A percentile compares a stretch with the other conserved stretches of the same genome.
phyloP scores from a whole-genome alignment of 129 eudicot species.

The Helichrysum umbraculigerum region DNA sequence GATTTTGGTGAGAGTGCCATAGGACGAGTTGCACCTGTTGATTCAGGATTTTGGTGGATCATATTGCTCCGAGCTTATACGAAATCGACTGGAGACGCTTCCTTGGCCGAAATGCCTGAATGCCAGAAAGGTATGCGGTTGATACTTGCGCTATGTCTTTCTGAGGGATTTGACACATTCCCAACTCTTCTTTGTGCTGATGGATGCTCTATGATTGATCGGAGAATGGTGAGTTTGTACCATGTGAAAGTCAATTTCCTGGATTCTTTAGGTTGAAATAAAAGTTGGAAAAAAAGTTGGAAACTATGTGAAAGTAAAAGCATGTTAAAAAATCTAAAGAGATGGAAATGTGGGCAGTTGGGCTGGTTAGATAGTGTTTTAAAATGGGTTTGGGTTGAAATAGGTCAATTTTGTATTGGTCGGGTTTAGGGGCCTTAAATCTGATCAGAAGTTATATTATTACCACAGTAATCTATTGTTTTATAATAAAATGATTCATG shows the following conservation, averaged over 20 bases:
- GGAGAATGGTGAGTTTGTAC: conserved; percentile 75
- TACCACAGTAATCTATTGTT: not conserved
- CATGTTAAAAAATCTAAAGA: conserved; percentile 1
- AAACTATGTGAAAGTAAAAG: conserved; percentile 1
- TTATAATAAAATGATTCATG: not conserved
- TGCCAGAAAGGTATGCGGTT: conserved; percentile 95
- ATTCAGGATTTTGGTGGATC: conserved; percentile 99
- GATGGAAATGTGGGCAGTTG: not conserved
- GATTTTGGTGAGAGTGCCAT: conserved; percentile 98
- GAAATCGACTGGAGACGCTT: conserved; percentile 84
- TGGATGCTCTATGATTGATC: conserved; percentile 98
- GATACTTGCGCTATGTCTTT: conserved; percentile 87
- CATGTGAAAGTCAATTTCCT: not conserved
- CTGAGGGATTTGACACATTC: conserved; percentile 96
- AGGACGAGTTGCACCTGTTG: conserved; percentile 97
- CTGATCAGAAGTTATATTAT: not conserved
- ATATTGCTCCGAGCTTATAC: conserved; percentile 91
- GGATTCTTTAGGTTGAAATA: not conserved
- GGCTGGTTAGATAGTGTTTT: not conserved
- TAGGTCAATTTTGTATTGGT: not conserved
- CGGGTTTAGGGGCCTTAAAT: not conserved
- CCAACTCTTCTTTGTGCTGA: conserved; percentile 99
- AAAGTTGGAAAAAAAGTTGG: no score
- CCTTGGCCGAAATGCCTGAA: conserved; percentile 85
- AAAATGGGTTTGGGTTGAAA: not conserved